Evolutionary conservation across 2,329 filamentous ascomycete species (phyloP), one percentile per base, ranked within the genome.

Genomic region (Ilyonectria mors-panacis): DNA sequence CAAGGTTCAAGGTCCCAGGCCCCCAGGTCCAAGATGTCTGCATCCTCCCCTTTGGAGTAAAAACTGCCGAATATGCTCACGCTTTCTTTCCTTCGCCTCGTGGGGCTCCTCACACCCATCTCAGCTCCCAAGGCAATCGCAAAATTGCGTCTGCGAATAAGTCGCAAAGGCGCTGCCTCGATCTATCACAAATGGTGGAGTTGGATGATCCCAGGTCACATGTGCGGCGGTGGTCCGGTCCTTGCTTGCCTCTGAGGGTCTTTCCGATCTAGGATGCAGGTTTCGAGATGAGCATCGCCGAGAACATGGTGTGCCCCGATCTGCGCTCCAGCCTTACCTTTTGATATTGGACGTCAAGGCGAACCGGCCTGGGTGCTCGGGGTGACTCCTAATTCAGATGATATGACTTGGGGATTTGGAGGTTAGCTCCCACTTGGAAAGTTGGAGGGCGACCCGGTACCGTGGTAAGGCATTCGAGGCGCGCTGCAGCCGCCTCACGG

Each of bases 171-270:
- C 33, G 59, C 58, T 44, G 23, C 47, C 58, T 67, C 59, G 57
- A 70, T 70, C 66, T 72, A 30, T 74, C 72, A 68, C 39, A 68
- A 65, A 65, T 56, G 70, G 71, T 68, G 71, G 72, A 59, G 71
- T 48, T 66, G n/a, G 58, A 42, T 56, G 62, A 39, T 63, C 28
- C 65, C 30, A 63, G 59, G 67, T 67, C 67, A 68, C 65, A 71
- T 72, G 66, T 65, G 68, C 62, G 44, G 58, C 66, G 21, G 39
- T 55, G 67, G 66, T 65, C 68, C 64, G 51, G 63, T 54, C 66
- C 58, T 63, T 50, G 56, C 63, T 58, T 55, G 56, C 63, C 62
- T 55, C 65, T 68, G 59, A 65, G 51, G 56, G 30, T 48, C 62
- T 23, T 51, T 54, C 58, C 73, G 71, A 76, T 76, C 68, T 63